phyloP scores from a whole-genome alignment of 1,284 basidiomycete genomes.

The Cryptococcus deneoformans region DNA sequence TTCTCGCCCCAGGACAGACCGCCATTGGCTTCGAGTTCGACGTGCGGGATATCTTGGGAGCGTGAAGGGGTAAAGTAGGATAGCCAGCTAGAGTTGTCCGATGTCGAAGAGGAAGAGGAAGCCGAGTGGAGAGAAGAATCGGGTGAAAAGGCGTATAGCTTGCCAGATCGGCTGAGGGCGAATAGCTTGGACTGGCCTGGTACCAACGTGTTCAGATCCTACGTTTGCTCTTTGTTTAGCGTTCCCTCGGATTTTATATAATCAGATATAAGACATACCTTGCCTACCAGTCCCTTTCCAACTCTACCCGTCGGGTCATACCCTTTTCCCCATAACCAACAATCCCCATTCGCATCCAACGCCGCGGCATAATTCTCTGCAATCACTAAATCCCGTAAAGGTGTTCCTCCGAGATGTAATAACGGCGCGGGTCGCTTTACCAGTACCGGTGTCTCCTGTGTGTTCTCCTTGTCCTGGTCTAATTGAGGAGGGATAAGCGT shows the following conservation, averaged over 20 bases:
- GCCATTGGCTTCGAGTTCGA: slow-evolving; percentile 54
- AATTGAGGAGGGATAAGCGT: slow-evolving; percentile 29
- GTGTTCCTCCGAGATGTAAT: slow-evolving; percentile 28
- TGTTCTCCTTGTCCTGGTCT: slow-evolving; percentile 9
- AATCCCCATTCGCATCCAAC: slow-evolving; percentile 80
- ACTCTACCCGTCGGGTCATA: slow-evolving; percentile 53
- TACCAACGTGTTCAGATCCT: slow-evolving; percentile 67
- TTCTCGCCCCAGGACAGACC: slow-evolving; percentile 57
- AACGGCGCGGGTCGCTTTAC: slow-evolving; percentile 37
- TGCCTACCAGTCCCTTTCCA: slow-evolving; percentile 58
- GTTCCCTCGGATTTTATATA: too few relatives aligned
- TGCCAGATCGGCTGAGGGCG: slow-evolving; percentile 66
- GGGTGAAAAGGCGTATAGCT: slow-evolving; percentile 66
- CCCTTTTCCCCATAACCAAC: slow-evolving; percentile 81
- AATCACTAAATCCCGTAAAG: slow-evolving; percentile 71
- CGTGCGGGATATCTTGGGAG: slow-evolving; percentile 46
- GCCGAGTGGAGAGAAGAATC: slow-evolving; percentile 44
- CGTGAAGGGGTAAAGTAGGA: slow-evolving; percentile 16
- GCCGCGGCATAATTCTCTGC: slow-evolving; percentile 74
- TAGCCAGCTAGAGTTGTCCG: too few relatives aligned
- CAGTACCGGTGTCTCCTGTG: slow-evolving; percentile 20
- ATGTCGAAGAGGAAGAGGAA: too few relatives aligned
- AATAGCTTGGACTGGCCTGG: slow-evolving; percentile 60
- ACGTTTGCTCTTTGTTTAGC: background rate
- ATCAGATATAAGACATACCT: slow-evolving; percentile 55